Evolutionary conservation across 1,139 yeast species (phyloP).

Genomic region (Debaryomyces robertsiae): DNA sequence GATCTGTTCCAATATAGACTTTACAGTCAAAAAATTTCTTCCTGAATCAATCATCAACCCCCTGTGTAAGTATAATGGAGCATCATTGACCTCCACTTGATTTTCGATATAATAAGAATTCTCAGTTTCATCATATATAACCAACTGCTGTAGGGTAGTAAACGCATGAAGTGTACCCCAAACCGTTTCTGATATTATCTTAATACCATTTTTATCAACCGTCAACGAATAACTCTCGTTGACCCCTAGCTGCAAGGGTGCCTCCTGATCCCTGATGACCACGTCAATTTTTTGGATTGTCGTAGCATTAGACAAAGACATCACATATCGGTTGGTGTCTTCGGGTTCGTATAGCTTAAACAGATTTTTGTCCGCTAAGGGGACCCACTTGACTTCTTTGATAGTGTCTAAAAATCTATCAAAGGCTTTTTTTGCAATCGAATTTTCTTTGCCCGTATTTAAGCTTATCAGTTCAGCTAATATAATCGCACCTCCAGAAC

Average conservation of each 20-base stretch:
- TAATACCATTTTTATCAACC: constrained; percentile 20
- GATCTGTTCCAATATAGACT: constrained; percentile 37
- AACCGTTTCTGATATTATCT: constrained; percentile 34
- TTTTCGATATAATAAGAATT: constrained; percentile 32
- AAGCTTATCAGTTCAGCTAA: constrained; percentile 4
- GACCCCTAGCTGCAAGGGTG: constrained; percentile 42
- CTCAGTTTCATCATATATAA: constrained; percentile 28
- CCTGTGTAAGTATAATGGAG: constrained; percentile 46
- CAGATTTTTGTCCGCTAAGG: constrained; percentile 28
- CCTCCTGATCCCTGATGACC: constrained; percentile 26
- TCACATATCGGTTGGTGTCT: not conserved
- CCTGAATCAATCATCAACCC: constrained; percentile 50
- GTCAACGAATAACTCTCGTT: constrained; percentile 42
- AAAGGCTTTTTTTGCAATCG: constrained; percentile 6
- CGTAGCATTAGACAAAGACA: not conserved
- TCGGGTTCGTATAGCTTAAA: constrained; percentile 15
- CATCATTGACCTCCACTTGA: constrained; percentile 38
- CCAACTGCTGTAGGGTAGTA: constrained; percentile 46
- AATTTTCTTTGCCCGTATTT: not conserved
- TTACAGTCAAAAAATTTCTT: constrained; percentile 39
- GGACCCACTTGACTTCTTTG: constrained; percentile 27
- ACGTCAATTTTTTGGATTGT: constrained; percentile 14
- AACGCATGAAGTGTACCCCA: constrained; percentile 54
- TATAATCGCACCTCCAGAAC: not conserved
- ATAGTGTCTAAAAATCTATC: constrained; percentile 16